Evolutionary conservation across 2,329 filamentous ascomycete species (phyloP).

Genomic region (Mycosphaerelloides madeirae): DNA sequence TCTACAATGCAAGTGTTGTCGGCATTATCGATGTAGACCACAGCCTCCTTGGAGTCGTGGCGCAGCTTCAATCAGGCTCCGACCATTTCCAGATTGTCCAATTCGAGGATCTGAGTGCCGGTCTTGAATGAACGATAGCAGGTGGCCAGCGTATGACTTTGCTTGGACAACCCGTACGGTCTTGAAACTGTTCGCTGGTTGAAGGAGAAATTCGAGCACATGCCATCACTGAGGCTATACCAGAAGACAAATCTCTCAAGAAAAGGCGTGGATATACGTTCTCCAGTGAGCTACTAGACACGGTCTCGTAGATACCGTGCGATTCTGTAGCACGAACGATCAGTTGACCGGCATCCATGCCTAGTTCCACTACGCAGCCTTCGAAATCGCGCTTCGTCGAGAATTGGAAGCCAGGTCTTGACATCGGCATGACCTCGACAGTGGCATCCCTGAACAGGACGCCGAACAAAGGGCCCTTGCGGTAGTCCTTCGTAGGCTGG

Average conservation of each 20-base stretch:
- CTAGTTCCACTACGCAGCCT: slow-evolving; percentile 52
- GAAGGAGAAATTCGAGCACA: slow-evolving; percentile 52
- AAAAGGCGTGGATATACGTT: slow-evolving; percentile 51
- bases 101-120: slow-evolving; percentile 64
- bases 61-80: slow-evolving; percentile 47
- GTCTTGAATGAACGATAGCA: slow-evolving; percentile 60
- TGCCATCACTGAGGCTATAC: slow-evolving; percentile 46
- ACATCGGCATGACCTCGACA: slow-evolving; percentile 51
- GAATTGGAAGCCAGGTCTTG: slow-evolving; percentile 51
- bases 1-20: slow-evolving; percentile 55
- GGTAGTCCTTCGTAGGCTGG: slow-evolving; percentile 51
- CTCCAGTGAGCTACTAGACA: slow-evolving; percentile 31
- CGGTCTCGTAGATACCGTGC: slow-evolving; percentile 31
- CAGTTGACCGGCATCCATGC: slow-evolving; percentile 34
- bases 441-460: slow-evolving; percentile 53
- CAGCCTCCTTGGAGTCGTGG: slow-evolving; percentile 35
- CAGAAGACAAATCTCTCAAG: slow-evolving; percentile 54
- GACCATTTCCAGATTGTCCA: slow-evolving; percentile 54
- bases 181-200: slow-evolving; percentile 43
- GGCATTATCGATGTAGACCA: slow-evolving; percentile 55
- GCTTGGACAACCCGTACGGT: slow-evolving; percentile 7
- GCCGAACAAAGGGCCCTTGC: slow-evolving; percentile 39
- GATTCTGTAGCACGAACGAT: slow-evolving; percentile 41
- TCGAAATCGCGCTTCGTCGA: slow-evolving; percentile 35
- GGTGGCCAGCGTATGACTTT: slow-evolving; percentile 18